These are phyloP conservation scores for Colletotrichum camelliae DNA, from an alignment of 2,329 filamentous ascomycete species.

Conservation along the genomic window DNA sequence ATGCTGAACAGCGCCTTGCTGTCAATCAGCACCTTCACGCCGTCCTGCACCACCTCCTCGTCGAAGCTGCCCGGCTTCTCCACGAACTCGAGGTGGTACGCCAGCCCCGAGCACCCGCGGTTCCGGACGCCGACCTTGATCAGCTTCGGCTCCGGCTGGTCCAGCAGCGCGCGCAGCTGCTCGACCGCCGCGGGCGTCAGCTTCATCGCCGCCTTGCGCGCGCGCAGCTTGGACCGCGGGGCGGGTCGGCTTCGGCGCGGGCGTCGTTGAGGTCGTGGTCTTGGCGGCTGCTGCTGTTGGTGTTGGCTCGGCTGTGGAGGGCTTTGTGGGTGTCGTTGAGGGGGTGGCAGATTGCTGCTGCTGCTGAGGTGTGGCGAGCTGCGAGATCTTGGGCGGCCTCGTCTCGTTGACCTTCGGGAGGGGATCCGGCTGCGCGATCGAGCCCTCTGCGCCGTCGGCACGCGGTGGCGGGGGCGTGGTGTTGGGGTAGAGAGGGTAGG, in stretches of 20 bases:
- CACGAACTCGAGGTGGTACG: constrained; percentile 94
- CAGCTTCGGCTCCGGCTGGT: constrained; percentile 87
- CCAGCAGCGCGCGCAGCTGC: constrained; percentile 77
- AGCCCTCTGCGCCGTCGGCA: constrained; percentile 50
- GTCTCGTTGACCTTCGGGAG: constrained; percentile 60
- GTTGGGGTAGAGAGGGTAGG: constrained; percentile 54
- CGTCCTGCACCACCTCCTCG: constrained; percentile 93
- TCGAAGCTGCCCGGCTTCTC: constrained; percentile 89
- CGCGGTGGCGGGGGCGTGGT: constrained; percentile 43
- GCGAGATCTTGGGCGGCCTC: constrained; percentile 42
- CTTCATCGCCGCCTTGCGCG: constrained; percentile 88
- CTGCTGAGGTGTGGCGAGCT: constrained; percentile 18
- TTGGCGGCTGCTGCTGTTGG: not conserved
- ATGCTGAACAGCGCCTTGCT: constrained; percentile 98
- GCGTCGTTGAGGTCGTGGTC: not conserved
- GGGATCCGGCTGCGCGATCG: constrained; percentile 49
- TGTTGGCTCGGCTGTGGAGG: not conserved
- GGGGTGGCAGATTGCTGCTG: not conserved
- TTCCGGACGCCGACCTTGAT: constrained; percentile 96
- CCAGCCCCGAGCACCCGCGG: constrained; percentile 89
- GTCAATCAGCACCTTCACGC: constrained; percentile 93
- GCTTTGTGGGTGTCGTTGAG: constrained; percentile 1
- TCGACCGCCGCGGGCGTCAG: constrained; percentile 81
- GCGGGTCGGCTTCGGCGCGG: constrained; percentile 41
- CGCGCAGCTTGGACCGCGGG: constrained; percentile 63